Evolutionary conservation across 352 stramenopile species (phyloP).

Genomic region (Phytophthora colocasiae): DNA sequence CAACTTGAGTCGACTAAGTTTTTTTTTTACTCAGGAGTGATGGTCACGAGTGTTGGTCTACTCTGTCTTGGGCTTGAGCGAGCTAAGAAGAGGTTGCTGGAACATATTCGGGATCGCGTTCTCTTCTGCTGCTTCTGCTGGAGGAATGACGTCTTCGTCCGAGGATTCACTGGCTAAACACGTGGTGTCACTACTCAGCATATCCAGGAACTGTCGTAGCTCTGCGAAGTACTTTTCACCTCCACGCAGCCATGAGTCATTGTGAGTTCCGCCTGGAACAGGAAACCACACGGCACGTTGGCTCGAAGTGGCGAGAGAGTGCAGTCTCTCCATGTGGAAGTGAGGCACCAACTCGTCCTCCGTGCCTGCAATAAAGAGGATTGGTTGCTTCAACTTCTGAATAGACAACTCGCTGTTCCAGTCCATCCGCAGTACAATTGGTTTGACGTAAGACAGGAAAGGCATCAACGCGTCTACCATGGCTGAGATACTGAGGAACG

Average conservation of each 20-base stretch:
- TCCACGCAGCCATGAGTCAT: slow-evolving; percentile 94
- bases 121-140: slow-evolving; percentile 41
- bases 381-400: slow-evolving; percentile 72
- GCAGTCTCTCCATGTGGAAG: slow-evolving; percentile 87
- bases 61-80: slow-evolving; percentile 45
- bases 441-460: slow-evolving; percentile 89
- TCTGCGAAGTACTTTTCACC: slow-evolving; percentile 88
- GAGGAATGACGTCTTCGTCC: slow-evolving; percentile 10
- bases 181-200: slow-evolving; percentile 34
- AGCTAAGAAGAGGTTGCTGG: slow-evolving; percentile 63
- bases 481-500: slow-evolving; percentile 92
- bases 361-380: slow-evolving; percentile 92
- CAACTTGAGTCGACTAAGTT: slow-evolving; percentile 12
- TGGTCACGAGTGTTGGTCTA: slow-evolving; percentile 3
- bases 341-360: slow-evolving; percentile 94
- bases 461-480: slow-evolving; percentile 96
- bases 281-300: slow-evolving; percentile 66
- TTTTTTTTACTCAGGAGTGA: too few species aligned
- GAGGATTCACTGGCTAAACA: slow-evolving; percentile 20
- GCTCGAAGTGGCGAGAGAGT: slow-evolving; percentile 67
- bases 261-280: slow-evolving; percentile 93
- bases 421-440: slow-evolving; percentile 90
- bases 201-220: slow-evolving; percentile 72
- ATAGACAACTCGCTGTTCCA: slow-evolving; percentile 88
- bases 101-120: slow-evolving; percentile 79